Conservation (phyloP, 2,329 filamentous ascomycete species). For the Cordyceps militaris region DNA sequence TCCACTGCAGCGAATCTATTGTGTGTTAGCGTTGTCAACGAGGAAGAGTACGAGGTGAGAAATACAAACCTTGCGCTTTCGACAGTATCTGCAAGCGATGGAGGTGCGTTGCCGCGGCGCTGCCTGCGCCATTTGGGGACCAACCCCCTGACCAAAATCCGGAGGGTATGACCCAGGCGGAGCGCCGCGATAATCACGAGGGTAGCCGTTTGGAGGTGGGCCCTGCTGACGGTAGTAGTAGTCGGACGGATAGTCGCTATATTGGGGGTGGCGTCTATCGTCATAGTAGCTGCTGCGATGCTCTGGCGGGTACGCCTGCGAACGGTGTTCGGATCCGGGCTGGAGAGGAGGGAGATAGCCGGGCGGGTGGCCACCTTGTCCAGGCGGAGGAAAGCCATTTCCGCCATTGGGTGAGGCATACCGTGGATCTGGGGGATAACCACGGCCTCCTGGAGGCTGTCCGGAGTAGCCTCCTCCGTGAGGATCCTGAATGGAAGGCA, state of each 20-base stretch:
- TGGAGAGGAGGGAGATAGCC: slow-evolving; percentile 34
- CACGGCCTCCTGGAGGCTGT: slow-evolving; percentile 26
- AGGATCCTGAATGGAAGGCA: slow-evolving; percentile 45
- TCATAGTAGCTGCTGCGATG: slow-evolving; percentile 32
- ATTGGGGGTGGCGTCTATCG: slow-evolving; percentile 28
- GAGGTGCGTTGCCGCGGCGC: slow-evolving; percentile 53
- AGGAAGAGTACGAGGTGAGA: background rate
- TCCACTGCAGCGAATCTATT: slow-evolving; percentile 53
- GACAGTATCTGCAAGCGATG: slow-evolving; percentile 53
- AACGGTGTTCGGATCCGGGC: slow-evolving; percentile 27
- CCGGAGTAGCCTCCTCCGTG: slow-evolving; percentile 29
- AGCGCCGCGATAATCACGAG: slow-evolving; percentile 23
- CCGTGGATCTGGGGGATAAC: slow-evolving; percentile 28
- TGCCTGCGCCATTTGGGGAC: slow-evolving; percentile 38
- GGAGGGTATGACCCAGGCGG: slow-evolving; percentile 26
- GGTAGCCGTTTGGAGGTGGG: slow-evolving; percentile 24
- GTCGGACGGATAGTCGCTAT: slow-evolving; percentile 28
- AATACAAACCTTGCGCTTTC: slow-evolving; percentile 49
- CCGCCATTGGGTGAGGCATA: slow-evolving; percentile 38
- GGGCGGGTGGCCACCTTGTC: slow-evolving; percentile 22
- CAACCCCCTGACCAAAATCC: slow-evolving; percentile 29
- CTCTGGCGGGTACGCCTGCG: slow-evolving; percentile 33
- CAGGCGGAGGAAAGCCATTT: slow-evolving; percentile 40
- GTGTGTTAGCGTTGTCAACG: background rate
- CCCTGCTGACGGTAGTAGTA: slow-evolving; percentile 29